Evolutionary conservation across 179 eudicot species (phyloP).

Genomic region (Amaranthus tricolor): DNA sequence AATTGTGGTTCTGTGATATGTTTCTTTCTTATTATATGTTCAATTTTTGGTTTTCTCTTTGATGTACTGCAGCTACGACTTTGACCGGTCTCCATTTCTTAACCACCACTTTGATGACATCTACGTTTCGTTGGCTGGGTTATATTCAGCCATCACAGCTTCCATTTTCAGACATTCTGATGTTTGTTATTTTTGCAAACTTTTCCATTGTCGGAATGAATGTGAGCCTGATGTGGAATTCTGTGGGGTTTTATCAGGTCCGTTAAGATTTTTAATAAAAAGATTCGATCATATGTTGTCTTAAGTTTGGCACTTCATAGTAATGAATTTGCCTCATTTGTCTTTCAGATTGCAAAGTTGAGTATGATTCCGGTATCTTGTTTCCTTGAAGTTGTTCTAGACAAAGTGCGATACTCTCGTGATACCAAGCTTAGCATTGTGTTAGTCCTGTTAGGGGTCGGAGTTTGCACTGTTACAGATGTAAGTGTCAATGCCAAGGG

Average conservation of each 20-base stretch:
- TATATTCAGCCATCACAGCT: constrained; percentile 64
- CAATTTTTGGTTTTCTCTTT: not conserved
- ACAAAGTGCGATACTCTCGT: constrained; percentile 64
- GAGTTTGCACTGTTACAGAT: constrained; percentile 76
- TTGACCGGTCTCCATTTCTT: constrained; percentile 86
- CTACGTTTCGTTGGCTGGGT: constrained; percentile 60
- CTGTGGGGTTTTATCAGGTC: constrained; percentile 98
- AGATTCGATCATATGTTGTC: not conserved
- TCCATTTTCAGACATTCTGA: constrained; percentile 60
- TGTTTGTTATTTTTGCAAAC: constrained; percentile 75
- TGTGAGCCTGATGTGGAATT: constrained; percentile 95
- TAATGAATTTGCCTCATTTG: not conserved
- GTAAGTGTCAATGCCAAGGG: constrained; percentile 76
- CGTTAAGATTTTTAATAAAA: constrained; percentile 13
- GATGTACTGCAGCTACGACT: constrained; percentile 69
- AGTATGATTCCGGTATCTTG: constrained; percentile 98
- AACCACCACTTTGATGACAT: constrained; percentile 76
- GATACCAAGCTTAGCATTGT: constrained; percentile 73
- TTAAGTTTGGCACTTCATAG: not conserved
- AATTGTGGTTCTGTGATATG: not conserved
- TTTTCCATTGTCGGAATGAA: constrained; percentile 94
- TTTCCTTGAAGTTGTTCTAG: constrained; percentile 69
- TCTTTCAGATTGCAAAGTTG: constrained; percentile 78
- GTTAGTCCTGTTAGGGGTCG: constrained; percentile 68
- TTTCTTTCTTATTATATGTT: not conserved